phyloP scores from a whole-genome alignment of 1,284 basidiomycete genomes.

The Leccinum pallidistipes region DNA sequence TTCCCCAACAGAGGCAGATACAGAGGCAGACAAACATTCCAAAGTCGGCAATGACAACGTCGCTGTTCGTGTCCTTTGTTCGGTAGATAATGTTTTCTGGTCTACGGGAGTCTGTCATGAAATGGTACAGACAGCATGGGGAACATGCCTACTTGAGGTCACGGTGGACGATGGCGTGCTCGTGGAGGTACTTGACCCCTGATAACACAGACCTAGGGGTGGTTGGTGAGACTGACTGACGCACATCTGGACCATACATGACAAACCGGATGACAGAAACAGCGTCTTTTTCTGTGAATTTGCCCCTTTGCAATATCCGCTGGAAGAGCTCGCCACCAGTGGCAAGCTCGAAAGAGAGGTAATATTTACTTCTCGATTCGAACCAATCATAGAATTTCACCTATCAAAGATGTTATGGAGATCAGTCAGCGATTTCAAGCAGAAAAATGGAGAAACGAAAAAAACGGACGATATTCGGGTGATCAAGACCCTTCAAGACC shows the following conservation, averaged over 20 bases:
- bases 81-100: slow-evolving; percentile 96
- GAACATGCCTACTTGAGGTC: slow-evolving; percentile 75
- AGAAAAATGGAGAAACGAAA: not conserved
- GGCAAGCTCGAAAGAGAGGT: slow-evolving; percentile 89
- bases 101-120: slow-evolving; percentile 38
- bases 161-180: slow-evolving; percentile 88
- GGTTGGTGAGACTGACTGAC: slow-evolving; percentile 2
- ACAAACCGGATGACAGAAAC: slow-evolving; percentile 62
- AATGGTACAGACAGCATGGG: not conserved
- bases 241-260: not conserved
- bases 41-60: slow-evolving; percentile 93
- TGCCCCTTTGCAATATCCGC: slow-evolving; percentile 77
- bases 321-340: slow-evolving; percentile 90
- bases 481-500: slow-evolving; percentile 82
- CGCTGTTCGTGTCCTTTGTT: slow-evolving; percentile 68
- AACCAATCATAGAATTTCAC: slow-evolving; percentile 95
- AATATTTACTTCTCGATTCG: slow-evolving; percentile 89
- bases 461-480: slow-evolving; percentile 80
- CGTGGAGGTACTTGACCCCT: slow-evolving; percentile 82
- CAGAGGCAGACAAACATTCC: slow-evolving; percentile 71
- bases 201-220: slow-evolving; percentile 67
- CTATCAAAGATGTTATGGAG: slow-evolving; percentile 37
- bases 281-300: slow-evolving; percentile 89
- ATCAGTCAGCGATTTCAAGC: not conserved
- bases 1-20: not conserved